Evolutionary conservation across 2,329 filamentous ascomycete species (phyloP).

Genomic region (Trichoderma sp.): DNA sequence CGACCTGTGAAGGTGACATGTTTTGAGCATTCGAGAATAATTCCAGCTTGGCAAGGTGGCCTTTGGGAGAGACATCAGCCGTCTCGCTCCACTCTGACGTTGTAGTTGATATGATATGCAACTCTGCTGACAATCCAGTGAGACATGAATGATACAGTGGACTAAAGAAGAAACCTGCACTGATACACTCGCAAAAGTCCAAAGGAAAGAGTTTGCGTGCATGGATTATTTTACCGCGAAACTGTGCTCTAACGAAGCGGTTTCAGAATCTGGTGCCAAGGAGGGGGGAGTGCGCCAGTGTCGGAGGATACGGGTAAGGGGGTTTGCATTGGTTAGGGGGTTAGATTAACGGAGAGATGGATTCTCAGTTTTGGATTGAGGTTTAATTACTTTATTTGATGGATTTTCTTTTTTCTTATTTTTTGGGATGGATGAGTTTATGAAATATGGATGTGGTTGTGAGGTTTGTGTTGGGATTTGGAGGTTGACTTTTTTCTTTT

Average conservation of each 20-base stretch:
- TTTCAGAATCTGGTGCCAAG: conserved; percentile 6
- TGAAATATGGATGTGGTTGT: not conserved
- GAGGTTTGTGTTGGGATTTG: not conserved
- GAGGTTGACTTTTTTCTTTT: no score
- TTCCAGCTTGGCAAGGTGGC: not conserved
- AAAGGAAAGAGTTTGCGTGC: not conserved
- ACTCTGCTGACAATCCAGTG: not conserved
- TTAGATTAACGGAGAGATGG: not conserved
- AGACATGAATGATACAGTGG: not conserved
- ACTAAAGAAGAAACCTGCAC: not conserved
- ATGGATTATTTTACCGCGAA: not conserved
- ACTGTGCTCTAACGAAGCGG: not conserved
- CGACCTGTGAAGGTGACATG: not conserved
- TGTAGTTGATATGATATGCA: not conserved
- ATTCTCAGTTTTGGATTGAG: not conserved
- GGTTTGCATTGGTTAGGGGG: not conserved
- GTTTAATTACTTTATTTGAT: not conserved
- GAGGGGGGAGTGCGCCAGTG: conserved; percentile 4
- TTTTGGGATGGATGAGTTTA: not conserved
- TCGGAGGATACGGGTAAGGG: not conserved
- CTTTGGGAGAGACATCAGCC: not conserved
- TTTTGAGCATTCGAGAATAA: not conserved
- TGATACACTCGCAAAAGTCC: not conserved
- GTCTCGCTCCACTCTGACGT: not conserved
- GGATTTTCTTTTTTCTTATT: not conserved